These are phyloP conservation scores for Phytophthora hibernalis DNA, from an alignment of 352 stramenopile species.

Conservation along the genomic window DNA sequence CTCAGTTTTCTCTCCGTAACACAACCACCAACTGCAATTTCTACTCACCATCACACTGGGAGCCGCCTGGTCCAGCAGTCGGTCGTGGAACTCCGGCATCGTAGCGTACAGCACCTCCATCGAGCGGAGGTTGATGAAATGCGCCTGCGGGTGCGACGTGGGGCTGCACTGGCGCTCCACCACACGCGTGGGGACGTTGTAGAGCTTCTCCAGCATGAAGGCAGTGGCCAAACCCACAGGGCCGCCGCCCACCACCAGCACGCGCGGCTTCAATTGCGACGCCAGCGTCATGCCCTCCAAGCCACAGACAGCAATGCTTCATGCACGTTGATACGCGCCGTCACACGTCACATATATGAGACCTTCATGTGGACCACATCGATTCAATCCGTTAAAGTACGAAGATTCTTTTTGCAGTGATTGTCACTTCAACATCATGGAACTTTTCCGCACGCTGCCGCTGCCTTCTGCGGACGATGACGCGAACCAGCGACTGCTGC, in stretches of 20 bases:
- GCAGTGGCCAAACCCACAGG: slow-evolving; percentile 73
- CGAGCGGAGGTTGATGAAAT: slow-evolving; percentile 95
- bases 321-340: slow-evolving; percentile 28
- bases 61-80: slow-evolving; percentile 62
- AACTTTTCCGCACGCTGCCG: slow-evolving; percentile 25
- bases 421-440: slow-evolving; percentile 40
- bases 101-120: slow-evolving; percentile 93
- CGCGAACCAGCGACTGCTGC: background rate
- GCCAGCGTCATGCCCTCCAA: slow-evolving; percentile 16
- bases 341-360: slow-evolving; percentile 16
- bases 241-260: slow-evolving; percentile 80
- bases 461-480: slow-evolving; percentile 13
- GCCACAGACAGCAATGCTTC: slow-evolving; percentile 19
- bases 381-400: slow-evolving; percentile 10
- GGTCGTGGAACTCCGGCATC: slow-evolving; percentile 81
- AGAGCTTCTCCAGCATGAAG: slow-evolving; percentile 78
- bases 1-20: slow-evolving; percentile 7
- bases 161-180: slow-evolving; percentile 78
- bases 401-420: slow-evolving; percentile 25
- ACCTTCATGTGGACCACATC: slow-evolving; percentile 8
- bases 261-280: slow-evolving; percentile 40
- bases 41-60: slow-evolving; percentile 63
- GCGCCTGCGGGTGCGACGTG: slow-evolving; percentile 92
- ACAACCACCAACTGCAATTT: background rate
- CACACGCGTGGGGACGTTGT: slow-evolving; percentile 70